Conservation (phyloP, 2,329 filamentous ascomycete species). For the Claviceps paspali region DNA sequence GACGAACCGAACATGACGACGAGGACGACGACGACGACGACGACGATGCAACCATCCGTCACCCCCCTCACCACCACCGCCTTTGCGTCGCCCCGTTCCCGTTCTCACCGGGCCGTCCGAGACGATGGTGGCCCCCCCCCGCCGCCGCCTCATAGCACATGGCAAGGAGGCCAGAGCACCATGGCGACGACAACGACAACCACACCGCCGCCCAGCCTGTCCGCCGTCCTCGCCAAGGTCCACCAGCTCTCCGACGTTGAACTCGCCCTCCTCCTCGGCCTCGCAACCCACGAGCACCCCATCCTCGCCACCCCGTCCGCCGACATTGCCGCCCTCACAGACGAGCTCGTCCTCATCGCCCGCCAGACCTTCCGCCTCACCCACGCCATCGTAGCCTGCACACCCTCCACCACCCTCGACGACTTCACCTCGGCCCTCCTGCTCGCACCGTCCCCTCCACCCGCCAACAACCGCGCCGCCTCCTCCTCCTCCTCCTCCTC, state of each 20-base stretch:
- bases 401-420: slow-evolving; percentile 58
- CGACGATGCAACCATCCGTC: too few relatives aligned
- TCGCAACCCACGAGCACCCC: slow-evolving; percentile 74
- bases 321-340: slow-evolving; percentile 50
- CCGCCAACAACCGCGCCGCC: slow-evolving; percentile 9
- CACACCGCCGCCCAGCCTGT: not conserved
- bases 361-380: slow-evolving; percentile 57
- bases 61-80: too few relatives aligned
- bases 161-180: too few relatives aligned
- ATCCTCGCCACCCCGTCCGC: slow-evolving; percentile 59
- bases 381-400: slow-evolving; percentile 57
- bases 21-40: too few relatives aligned
- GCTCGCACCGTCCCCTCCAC: slow-evolving; percentile 13
- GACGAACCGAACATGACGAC: too few relatives aligned
- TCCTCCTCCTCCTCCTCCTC: slow-evolving; percentile 12
- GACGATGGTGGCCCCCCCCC: too few relatives aligned
- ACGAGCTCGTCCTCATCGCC: slow-evolving; percentile 60
- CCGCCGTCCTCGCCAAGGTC: slow-evolving; percentile 45
- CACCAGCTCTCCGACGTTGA: slow-evolving; percentile 76
- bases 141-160: too few relatives aligned
- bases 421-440: slow-evolving; percentile 64
- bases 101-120: too few relatives aligned
- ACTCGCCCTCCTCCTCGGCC: slow-evolving; percentile 67
- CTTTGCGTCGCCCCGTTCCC: too few relatives aligned
- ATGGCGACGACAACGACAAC: too few relatives aligned